These are phyloP conservation scores for Pichia insulana DNA, from an alignment of 805 yeast species.

Conservation along the genomic window DNA sequence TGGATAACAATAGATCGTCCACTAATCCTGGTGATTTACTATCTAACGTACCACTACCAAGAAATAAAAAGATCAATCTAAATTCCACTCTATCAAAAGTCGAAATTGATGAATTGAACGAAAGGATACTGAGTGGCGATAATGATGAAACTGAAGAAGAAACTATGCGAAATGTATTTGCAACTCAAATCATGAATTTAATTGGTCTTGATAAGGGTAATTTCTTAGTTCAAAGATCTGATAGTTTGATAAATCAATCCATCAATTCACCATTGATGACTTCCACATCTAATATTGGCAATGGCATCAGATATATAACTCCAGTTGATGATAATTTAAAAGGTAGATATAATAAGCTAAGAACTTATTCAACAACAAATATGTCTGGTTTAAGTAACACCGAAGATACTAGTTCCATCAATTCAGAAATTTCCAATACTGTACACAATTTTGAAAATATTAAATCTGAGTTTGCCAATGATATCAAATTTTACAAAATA, in stretches of 20 bases:
- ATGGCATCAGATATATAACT: slow-evolving; percentile 10
- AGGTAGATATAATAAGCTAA: slow-evolving; percentile 6
- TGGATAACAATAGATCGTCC: slow-evolving; percentile 42
- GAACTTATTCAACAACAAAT: slow-evolving; percentile 21
- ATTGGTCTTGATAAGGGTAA: slow-evolving; percentile 49
- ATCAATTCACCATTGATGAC: slow-evolving; percentile 15
- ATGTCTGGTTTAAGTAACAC: neutral
- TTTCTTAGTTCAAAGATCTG: slow-evolving; percentile 4
- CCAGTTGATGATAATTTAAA: slow-evolving; percentile 1
- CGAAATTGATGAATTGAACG: slow-evolving; percentile 23
- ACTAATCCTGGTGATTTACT: slow-evolving; percentile 80
- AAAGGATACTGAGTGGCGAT: slow-evolving; percentile 37
- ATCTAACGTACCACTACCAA: slow-evolving; percentile 62
- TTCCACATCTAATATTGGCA: slow-evolving; percentile 15
- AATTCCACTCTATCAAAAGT: slow-evolving; percentile 3
- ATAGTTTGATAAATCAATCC: slow-evolving; percentile 3
- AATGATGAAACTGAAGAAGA: slow-evolving; percentile 69
- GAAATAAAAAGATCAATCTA: slow-evolving; percentile 10
- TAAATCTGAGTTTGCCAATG: slow-evolving; percentile 50
- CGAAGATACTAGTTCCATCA: slow-evolving; percentile 10
- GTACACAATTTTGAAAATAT: slow-evolving; percentile 38
- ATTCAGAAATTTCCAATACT: slow-evolving; percentile 15
- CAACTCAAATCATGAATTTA: slow-evolving; percentile 60
- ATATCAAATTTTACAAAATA: slow-evolving; percentile 46
- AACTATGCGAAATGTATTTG: slow-evolving; percentile 51